These are phyloP conservation scores for Babesia gibsoni DNA, from an alignment of 169 alveolate species.

Conservation along the genomic window DNA sequence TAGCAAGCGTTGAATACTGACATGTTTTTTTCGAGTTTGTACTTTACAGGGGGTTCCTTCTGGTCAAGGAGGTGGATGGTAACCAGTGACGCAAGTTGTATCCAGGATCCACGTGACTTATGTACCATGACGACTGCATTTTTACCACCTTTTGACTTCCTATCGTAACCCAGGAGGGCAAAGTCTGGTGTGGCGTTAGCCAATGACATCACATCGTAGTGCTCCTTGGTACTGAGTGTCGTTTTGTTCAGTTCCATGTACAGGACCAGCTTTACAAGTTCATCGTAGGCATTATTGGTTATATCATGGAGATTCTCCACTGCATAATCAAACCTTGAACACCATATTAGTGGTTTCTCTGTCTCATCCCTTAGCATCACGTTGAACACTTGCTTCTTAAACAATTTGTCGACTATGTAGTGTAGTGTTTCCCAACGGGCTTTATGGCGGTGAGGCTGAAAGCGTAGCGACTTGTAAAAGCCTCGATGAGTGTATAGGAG, in stretches of 20 bases:
- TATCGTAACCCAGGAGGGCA: slow-evolving; percentile 7
- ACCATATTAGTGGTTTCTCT: not conserved
- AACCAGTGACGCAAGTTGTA: slow-evolving; percentile 16
- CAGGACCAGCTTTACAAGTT: slow-evolving; percentile 1
- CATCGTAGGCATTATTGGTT: slow-evolving; percentile 26
- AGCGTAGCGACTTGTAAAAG: slow-evolving; percentile 6
- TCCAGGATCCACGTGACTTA: slow-evolving; percentile 23
- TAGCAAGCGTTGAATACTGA: slow-evolving; percentile 6
- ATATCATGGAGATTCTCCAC: slow-evolving; percentile 1
- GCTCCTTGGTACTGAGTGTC: not conserved
- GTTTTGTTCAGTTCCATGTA: slow-evolving; percentile 6
- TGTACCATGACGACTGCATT: slow-evolving; percentile 1
- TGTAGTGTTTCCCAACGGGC: slow-evolving; percentile 30
- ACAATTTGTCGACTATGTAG: not conserved
- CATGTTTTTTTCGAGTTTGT: slow-evolving; percentile 3
- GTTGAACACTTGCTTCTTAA: not conserved
- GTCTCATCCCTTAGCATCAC: not conserved
- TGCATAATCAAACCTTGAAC: not conserved
- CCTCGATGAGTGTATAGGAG: slow-evolving; percentile 21
- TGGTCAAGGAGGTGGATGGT: not conserved
- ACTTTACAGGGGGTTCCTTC: not conserved
- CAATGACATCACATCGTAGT: slow-evolving; percentile 15
- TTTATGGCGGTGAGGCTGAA: slow-evolving; percentile 1
- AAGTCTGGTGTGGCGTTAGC: slow-evolving; percentile 26
- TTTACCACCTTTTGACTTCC: not conserved